These are phyloP conservation scores for Plasmodium gallinaceum DNA, from an alignment of 169 alveolate genomes.

Conservation along the genomic window DNA sequence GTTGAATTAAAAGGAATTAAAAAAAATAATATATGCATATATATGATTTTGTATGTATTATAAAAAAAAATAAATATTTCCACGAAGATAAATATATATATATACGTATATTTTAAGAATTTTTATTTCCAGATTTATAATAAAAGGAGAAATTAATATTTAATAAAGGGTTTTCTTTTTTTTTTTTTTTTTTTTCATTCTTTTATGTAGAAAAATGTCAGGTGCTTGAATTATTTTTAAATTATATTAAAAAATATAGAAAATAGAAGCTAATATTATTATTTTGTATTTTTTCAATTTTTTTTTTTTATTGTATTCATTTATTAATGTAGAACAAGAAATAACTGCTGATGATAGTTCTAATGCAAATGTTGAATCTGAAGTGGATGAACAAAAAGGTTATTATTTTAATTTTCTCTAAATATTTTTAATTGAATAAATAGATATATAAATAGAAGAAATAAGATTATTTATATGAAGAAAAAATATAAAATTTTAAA, in stretches of 20 bases:
- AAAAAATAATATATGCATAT: no score
- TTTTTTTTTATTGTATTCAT: background rate
- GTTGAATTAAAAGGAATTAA: no score
- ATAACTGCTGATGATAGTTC: slow-evolving; percentile 43
- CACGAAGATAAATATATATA: no score
- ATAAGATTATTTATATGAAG: no score
- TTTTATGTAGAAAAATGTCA: slow-evolving; percentile 43
- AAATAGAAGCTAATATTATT: background rate
- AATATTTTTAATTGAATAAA: no score
- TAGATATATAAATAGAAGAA: no score
- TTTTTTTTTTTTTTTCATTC: slow-evolving; percentile 6
- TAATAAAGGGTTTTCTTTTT: background rate
- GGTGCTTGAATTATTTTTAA: slow-evolving; percentile 14
- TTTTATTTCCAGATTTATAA: no score
- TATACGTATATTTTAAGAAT: no score
- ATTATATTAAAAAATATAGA: background rate
- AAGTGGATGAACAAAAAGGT: slow-evolving; percentile 70
- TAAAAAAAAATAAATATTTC: no score
- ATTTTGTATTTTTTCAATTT: background rate
- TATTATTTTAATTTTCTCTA: background rate
- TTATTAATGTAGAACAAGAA: slow-evolving; percentile 37
- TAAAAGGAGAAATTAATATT: no score
- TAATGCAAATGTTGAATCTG: slow-evolving; percentile 57
- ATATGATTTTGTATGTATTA: no score
- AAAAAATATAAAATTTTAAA: no score